Base-by-base conservation (phyloP, 2,329 filamentous ascomycete species). In the Beauveria medogensis region DNA sequence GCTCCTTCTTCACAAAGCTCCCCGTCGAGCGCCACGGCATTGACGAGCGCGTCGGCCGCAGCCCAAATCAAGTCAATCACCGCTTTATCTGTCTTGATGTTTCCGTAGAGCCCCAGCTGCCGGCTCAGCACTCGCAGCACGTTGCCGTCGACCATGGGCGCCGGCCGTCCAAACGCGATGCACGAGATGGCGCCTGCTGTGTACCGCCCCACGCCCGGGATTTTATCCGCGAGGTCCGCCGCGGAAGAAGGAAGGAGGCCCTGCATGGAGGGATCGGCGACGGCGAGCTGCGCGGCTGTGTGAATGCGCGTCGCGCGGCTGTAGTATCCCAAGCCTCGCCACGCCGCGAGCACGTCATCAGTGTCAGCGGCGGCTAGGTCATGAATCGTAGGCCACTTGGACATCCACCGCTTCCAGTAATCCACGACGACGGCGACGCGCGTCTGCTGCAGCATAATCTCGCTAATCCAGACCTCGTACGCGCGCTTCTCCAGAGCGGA, bases 391-490 rank as follows among this genome's bases (percentile, higher is more conserved):
- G 83, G 83, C 83, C 84, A 87, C 60, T 78, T 78, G 1, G 70
- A 74, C 74, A 84, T 84, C 84, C 84, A 87, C 1, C 75, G 75
- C 34, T 80, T 82, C 81, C 84, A 87, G 69, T 87, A 87, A 54
- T 80, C 82, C 22, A 86, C 80, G 0, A 86, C 84, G 7, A 80
- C 80, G 2, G 81, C 78, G 4, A 87, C 84, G 30, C 84, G 81
- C 2, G 84, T 87, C 71, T 87, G 84, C 69, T 87, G 84, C 12
- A 87, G 77, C 84, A 87, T 87, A 65, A 86, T 82, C 72, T 87
- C 84, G 67, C 80, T 84, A 67, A 87, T 85, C 82, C 84, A 87
- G 52, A 87, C 84, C 69, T 86, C 79, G 71, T 87, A 87, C 2
- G 84, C 84, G 53, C 84, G 79, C 34, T 73, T 77, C 62, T 80